Conservation (phyloP, 148 eudicot genomes). For the Linanthus parryae region DNA sequence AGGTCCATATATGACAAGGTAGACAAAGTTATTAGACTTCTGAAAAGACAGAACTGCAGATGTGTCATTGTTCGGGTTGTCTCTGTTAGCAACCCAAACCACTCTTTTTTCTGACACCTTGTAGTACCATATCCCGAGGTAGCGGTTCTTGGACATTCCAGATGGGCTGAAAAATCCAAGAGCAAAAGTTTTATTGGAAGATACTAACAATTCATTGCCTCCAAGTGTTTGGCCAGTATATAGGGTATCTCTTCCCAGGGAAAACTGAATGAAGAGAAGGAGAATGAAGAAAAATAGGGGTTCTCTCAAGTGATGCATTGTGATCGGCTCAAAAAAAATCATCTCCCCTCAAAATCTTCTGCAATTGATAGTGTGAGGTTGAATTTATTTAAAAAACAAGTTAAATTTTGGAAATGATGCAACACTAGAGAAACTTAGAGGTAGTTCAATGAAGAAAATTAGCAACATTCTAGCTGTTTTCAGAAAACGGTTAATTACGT, state of each 20-base stretch:
- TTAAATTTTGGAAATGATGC: no score
- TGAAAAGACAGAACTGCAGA: slow-evolving; percentile 15
- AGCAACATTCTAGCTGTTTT: no score
- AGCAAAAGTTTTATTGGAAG: slow-evolving; percentile 17
- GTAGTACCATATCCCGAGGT: slow-evolving; percentile 29
- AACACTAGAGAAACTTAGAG: no score
- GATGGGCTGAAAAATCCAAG: slow-evolving; percentile 31
- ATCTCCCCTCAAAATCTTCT: no score
- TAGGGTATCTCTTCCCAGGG: slow-evolving; percentile 1
- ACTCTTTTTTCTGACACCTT: slow-evolving; percentile 6
- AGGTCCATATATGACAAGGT: slow-evolving; percentile 12
- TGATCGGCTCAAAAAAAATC: no score
- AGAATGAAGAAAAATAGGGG: slow-evolving; percentile 8
- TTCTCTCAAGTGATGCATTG: no score
- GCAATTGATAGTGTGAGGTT: no score
- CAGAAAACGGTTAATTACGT: no score
- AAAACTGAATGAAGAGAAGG: slow-evolving; percentile 1
- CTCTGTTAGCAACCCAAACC: slow-evolving; percentile 22
- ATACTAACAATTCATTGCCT: slow-evolving; percentile 8
- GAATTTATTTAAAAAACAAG: no score
- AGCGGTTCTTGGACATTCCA: slow-evolving; percentile 13
- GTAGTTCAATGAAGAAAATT: no score
- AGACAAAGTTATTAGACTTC: neutral
- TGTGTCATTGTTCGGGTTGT: slow-evolving; percentile 6
- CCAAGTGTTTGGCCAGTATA: slow-evolving; percentile 3